Evolutionary conservation across 2,329 filamentous ascomycete species (phyloP).

Genomic region (Nigrospora sphaerica): DNA sequence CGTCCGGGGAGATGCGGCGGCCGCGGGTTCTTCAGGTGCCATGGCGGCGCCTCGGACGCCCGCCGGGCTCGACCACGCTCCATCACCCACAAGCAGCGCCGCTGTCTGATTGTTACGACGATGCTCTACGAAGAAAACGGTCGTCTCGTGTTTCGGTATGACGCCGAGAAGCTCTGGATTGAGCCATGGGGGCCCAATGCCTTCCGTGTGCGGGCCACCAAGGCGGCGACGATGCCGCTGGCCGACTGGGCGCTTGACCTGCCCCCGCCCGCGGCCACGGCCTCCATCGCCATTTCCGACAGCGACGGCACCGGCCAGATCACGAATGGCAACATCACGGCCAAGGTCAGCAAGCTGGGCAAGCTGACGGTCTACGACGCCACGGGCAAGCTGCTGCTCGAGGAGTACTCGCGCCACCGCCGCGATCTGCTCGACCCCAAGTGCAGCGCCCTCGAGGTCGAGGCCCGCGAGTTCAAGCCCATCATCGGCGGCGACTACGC

Average conservation of each 20-base stretch:
- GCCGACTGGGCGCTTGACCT: constrained; percentile 33
- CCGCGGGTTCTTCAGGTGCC: no score
- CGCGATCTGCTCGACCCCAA: constrained; percentile 47
- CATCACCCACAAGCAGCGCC: no score
- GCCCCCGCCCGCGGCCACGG: constrained; percentile 7
- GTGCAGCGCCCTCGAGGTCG: constrained; percentile 47
- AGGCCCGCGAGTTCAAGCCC: constrained; percentile 51
- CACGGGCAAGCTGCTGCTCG: constrained; percentile 34
- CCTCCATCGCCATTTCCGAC: constrained; percentile 10
- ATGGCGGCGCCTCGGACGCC: no score
- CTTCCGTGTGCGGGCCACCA: constrained; percentile 38
- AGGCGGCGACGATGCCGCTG: constrained; percentile 23
- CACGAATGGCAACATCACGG: constrained; percentile 40
- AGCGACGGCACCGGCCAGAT: constrained; percentile 27
- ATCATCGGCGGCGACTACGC: constrained; percentile 45
- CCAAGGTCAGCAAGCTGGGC: constrained; percentile 35
- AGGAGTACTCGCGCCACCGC: constrained; percentile 46
- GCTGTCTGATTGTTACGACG: not conserved
- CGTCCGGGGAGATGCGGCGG: no score
- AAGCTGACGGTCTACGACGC: constrained; percentile 41
- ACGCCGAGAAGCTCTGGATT: constrained; percentile 39
- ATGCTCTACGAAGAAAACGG: constrained; percentile 15
- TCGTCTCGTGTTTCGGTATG: constrained; percentile 18
- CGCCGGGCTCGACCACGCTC: no score
- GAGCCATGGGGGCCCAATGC: constrained; percentile 42